Percentiles rank a stretch among this genome's conserved stretches.
Conservation (phyloP, 768 basidiomycete species). For the Auricularia heimuer region DNA sequence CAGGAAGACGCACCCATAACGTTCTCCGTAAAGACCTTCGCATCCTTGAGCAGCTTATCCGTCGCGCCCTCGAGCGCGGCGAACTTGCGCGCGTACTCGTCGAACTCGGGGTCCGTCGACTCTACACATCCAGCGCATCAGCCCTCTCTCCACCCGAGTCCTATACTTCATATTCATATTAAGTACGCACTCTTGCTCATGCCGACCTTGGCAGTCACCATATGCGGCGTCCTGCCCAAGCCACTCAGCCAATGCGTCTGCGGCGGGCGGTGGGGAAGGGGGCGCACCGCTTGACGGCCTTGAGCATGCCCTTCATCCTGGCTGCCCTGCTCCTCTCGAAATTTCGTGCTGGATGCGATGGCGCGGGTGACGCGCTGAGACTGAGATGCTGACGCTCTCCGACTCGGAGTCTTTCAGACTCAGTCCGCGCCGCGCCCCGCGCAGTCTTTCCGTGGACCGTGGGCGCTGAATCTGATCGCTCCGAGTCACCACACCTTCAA, state of each 20-base stretch:
- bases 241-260: background rate
- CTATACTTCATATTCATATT: background rate
- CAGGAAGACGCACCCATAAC: constrained; percentile 46
- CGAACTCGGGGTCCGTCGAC: constrained; percentile 82
- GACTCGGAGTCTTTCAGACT: too few species aligned
- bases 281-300: constrained; percentile 50
- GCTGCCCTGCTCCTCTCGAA: background rate
- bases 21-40: constrained; percentile 75
- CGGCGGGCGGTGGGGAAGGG: background rate
- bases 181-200: constrained; percentile 71
- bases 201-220: constrained; percentile 79
- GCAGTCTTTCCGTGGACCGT: too few species aligned
- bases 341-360: background rate
- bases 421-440: too few species aligned
- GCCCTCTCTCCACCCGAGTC: too few species aligned
- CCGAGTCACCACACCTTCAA: too few species aligned
- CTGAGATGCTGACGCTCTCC: too few species aligned
- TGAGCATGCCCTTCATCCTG: constrained; percentile 77
- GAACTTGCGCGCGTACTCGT: constrained; percentile 77
- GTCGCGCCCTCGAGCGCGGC: constrained; percentile 63
- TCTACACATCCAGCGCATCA: constrained; percentile 28
- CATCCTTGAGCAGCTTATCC: constrained; percentile 89
- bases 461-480: too few species aligned
- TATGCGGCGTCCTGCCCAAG: constrained; percentile 69
- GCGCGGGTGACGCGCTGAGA: background rate